Evolutionary conservation across 805 yeast genomes (phyloP).

Genomic region (Ogataea ramenticola): DNA sequence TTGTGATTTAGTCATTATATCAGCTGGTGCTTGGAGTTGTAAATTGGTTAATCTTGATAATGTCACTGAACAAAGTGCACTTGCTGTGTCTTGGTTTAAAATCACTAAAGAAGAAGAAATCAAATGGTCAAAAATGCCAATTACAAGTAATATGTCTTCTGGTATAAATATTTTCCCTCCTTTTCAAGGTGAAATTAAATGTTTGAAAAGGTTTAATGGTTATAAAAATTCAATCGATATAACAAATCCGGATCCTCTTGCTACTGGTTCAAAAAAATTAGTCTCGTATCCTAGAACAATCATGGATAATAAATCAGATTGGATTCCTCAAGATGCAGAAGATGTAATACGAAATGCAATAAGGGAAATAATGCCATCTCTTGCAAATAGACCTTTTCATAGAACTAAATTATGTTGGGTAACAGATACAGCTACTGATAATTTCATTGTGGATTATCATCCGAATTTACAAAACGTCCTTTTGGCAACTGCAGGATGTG

Average conservation of each 20-base stretch:
- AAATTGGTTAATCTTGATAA: conserved; percentile 15
- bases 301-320: conserved; percentile 13
- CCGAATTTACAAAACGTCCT: conserved; percentile 15
- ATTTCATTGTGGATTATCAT: conserved; percentile 18
- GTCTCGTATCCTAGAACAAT: conserved; percentile 19
- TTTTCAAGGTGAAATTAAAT: conserved; percentile 19
- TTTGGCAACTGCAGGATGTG: conserved; percentile 21
- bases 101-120: conserved; percentile 15
- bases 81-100: conserved; percentile 21
- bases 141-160: conserved; percentile 20
- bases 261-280: neutral
- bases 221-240: conserved; percentile 15
- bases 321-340: conserved; percentile 22
- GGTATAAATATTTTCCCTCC: conserved; percentile 22
- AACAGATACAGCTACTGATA: conserved; percentile 18
- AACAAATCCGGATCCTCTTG: conserved; percentile 13
- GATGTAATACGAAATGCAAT: conserved; percentile 12
- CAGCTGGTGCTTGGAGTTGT: conserved; percentile 23
- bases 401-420: conserved; percentile 21
- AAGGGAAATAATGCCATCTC: conserved; percentile 17
- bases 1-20: conserved; percentile 15
- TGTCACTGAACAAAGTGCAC: conserved; percentile 11
- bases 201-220: conserved; percentile 20
- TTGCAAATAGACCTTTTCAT: conserved; percentile 17
- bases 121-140: conserved; percentile 19